Percentiles rank a stretch among this genome's conserved stretches.
These are phyloP conservation scores for Capronia epimyces DNA, from an alignment of 2,329 filamentous ascomycete species.

Conservation along the genomic window DNA sequence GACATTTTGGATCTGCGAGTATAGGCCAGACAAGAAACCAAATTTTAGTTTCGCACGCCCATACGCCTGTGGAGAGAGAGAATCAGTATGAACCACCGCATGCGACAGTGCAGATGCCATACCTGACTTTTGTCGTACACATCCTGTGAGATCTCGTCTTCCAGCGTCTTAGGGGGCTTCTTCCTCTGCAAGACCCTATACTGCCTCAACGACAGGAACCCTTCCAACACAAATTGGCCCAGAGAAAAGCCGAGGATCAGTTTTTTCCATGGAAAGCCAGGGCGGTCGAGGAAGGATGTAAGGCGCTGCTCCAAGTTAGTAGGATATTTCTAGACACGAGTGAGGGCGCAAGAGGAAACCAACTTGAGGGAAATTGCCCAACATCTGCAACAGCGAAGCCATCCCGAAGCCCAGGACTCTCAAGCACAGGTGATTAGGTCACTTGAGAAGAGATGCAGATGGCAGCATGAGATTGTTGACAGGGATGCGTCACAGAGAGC, in stretches of 20 bases:
- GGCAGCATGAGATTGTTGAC: neutral
- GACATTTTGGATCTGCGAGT: conserved; percentile 80
- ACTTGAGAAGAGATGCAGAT: neutral
- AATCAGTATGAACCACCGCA: neutral
- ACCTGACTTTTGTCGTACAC: conserved; percentile 92
- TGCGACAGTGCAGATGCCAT: conserved; percentile 24
- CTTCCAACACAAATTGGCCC: conserved; percentile 84
- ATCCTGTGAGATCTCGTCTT: conserved; percentile 79
- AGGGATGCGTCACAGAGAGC: neutral
- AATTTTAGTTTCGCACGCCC: conserved; percentile 94
- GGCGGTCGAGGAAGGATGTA: conserved; percentile 80
- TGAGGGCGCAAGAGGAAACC: conserved; percentile 4
- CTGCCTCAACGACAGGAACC: conserved; percentile 82
- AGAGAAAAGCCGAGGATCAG: conserved; percentile 92
- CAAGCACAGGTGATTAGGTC: neutral
- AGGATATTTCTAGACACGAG: neutral
- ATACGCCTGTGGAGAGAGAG: conserved; percentile 58
- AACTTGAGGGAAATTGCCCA: conserved; percentile 30
- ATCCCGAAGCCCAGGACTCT: conserved; percentile 13
- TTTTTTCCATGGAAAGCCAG: conserved; percentile 94
- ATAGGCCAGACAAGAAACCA: conserved; percentile 72
- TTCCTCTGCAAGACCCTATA: conserved; percentile 78
- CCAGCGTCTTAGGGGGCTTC: conserved; percentile 76
- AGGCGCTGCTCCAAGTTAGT: conserved; percentile 50
- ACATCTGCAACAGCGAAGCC: conserved; percentile 26